phyloP scores from a whole-genome alignment of 1,139 yeast genomes.

The Candida sp. region DNA sequence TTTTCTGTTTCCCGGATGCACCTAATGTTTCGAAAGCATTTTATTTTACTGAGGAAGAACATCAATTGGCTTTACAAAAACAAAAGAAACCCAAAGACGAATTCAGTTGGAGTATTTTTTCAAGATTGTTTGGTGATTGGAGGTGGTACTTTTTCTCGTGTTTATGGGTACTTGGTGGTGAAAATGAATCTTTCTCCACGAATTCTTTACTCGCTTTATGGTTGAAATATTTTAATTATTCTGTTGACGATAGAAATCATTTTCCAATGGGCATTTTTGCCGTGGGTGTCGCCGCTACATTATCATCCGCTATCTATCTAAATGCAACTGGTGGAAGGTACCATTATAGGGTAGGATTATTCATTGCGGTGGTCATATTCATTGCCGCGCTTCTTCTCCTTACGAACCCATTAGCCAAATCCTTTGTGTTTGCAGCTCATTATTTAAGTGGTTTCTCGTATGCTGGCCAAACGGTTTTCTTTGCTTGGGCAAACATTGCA shows the following conservation, averaged over 20 bases:
- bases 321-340: slow-evolving; percentile 46
- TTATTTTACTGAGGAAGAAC: slow-evolving; percentile 33
- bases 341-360: slow-evolving; percentile 49
- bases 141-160: slow-evolving; percentile 56
- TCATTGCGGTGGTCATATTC: slow-evolving; percentile 37
- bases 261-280: slow-evolving; percentile 58
- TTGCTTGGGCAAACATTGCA: slow-evolving; percentile 59
- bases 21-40: slow-evolving; percentile 44
- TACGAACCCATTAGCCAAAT: slow-evolving; percentile 5
- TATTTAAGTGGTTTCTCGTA: slow-evolving; percentile 51
- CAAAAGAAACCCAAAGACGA: slow-evolving; percentile 33
- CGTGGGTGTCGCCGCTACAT: slow-evolving; percentile 48
- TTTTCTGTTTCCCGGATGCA: slow-evolving; percentile 55
- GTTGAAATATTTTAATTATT: slow-evolving; percentile 40
- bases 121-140: slow-evolving; percentile 53
- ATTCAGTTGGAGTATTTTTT: slow-evolving; percentile 41
- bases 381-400: slow-evolving; percentile 38
- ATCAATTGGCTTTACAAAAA: slow-evolving; percentile 32
- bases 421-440: slow-evolving; percentile 49
- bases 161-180: slow-evolving; percentile 60
- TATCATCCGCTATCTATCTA: slow-evolving; percentile 43
- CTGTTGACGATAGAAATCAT: slow-evolving; percentile 47
- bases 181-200: slow-evolving; percentile 51
- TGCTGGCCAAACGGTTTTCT: slow-evolving; percentile 57
- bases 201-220: slow-evolving; percentile 53